These are phyloP conservation scores for Fusarium duplospermum DNA, from an alignment of 2,329 filamentous ascomycete genomes.

Conservation along the genomic window DNA sequence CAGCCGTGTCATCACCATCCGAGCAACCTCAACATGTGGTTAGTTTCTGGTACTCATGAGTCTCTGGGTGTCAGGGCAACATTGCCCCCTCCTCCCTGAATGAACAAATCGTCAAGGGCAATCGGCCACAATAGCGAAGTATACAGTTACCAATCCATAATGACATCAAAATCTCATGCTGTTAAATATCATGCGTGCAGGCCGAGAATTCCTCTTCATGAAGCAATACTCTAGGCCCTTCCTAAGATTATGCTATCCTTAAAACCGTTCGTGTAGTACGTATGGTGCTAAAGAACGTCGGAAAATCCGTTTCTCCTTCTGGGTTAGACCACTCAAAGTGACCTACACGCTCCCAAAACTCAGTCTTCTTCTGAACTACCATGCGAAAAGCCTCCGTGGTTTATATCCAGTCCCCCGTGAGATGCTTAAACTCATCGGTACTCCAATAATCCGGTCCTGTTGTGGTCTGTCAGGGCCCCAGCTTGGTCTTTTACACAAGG, in stretches of 20 bases:
- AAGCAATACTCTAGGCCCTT: not conserved
- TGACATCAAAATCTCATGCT: not conserved
- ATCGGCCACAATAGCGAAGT: not conserved
- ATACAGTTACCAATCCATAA: not conserved
- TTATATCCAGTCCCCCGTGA: too few relatives aligned
- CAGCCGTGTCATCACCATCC: too few relatives aligned
- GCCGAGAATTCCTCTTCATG: not conserved
- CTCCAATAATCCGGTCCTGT: too few relatives aligned
- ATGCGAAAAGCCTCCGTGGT: not conserved
- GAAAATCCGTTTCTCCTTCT: not conserved
- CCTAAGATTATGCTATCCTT: not conserved
- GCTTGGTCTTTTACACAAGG: not conserved
- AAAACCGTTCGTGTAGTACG: not conserved
- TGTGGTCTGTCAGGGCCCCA: not conserved
- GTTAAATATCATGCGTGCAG: not conserved
- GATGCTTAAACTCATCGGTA: too few relatives aligned
- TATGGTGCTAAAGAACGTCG: accelerated
- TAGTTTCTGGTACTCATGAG: too few relatives aligned
- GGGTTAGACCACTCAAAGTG: slow-evolving; percentile 6
- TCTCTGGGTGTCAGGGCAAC: too few relatives aligned
- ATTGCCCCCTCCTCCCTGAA: too few relatives aligned
- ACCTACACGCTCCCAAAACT: not conserved
- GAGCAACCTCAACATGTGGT: too few relatives aligned
- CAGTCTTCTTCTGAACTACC: not conserved
- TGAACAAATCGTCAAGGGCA: not conserved